phyloP scores from a whole-genome alignment of 2,329 filamentous ascomycete species.

The Blastomyces parvus region DNA sequence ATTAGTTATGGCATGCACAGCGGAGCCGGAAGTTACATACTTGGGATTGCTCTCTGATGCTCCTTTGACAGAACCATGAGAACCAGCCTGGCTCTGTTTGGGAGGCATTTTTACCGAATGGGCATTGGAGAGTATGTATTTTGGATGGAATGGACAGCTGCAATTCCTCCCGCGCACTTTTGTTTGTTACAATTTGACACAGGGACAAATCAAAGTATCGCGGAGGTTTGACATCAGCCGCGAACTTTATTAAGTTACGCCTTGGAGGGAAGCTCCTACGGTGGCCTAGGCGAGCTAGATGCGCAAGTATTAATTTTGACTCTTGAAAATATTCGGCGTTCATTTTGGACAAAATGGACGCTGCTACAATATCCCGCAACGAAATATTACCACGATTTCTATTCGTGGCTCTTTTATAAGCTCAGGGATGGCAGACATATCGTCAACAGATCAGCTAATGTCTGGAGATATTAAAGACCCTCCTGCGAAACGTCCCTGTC shows the following conservation, averaged over 20 bases:
- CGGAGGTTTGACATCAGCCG: background rate
- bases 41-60: conserved; percentile 3
- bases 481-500: conserved; percentile 22
- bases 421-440: conserved; percentile 9
- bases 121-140: background rate
- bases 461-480: conserved; percentile 8
- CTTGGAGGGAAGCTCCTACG: background rate
- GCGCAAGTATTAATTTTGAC: background rate
- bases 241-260: too few relatives aligned
- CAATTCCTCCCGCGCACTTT: background rate
- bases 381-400: background rate
- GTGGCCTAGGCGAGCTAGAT: background rate
- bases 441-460: background rate
- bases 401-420: background rate
- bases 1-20: background rate
- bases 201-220: background rate
- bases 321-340: background rate
- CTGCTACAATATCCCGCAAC: background rate
- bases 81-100: conserved; percentile 2
- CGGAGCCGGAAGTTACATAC: background rate
- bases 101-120: background rate
- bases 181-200: background rate
- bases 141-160: background rate
- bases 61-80: conserved; percentile 1
- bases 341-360: background rate